A percentile compares a stretch with the other conserved stretches of the same genome.
Conservation (phyloP, 306 rosid genomes). For the Malus asiatica region DNA sequence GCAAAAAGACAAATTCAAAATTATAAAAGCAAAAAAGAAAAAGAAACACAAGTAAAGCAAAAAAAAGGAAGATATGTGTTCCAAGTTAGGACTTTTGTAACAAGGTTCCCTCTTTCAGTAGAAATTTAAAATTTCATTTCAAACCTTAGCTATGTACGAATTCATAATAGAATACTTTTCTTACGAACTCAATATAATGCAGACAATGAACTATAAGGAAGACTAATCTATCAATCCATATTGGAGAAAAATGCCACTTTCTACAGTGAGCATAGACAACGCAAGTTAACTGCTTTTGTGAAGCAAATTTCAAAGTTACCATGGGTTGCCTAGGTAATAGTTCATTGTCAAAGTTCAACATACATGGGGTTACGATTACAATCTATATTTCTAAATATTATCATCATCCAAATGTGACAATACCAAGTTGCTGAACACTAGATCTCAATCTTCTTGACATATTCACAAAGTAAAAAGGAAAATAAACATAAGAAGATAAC, state of each 20-base stretch:
- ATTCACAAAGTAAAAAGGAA: neutral
- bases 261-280: neutral
- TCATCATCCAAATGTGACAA: neutral
- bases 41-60: neutral
- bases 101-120: neutral
- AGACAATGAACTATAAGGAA: neutral
- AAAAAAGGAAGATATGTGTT: neutral
- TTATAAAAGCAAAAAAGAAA: neutral
- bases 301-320: neutral
- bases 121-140: neutral
- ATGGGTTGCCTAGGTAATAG: neutral
- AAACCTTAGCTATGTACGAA: neutral
- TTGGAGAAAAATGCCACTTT: neutral
- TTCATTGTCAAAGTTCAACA: neutral
- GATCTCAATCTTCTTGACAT: neutral
- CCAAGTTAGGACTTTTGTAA: neutral
- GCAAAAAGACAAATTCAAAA: neutral
- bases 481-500: neutral
- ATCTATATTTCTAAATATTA: neutral
- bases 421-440: neutral
- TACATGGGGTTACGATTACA: neutral
- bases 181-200: neutral
- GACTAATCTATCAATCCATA: neutral
- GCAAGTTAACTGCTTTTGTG: neutral
- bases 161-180: neutral